These are phyloP conservation scores for Omphalotus olearius DNA, from an alignment of 1,284 basidiomycete genomes.

Conservation along the genomic window DNA sequence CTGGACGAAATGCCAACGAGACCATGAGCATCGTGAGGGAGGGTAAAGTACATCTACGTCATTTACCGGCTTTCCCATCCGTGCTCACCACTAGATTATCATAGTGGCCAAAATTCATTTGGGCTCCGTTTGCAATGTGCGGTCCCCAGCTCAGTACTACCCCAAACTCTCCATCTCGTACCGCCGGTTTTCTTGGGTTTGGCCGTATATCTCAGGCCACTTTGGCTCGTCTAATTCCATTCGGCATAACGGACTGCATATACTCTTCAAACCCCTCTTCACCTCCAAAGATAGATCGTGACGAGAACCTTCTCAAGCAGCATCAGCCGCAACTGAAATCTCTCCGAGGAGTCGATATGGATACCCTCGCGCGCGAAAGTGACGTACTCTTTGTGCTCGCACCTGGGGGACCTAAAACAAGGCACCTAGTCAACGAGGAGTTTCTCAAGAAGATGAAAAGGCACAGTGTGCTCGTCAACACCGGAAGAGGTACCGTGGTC, in stretches of 20 bases:
- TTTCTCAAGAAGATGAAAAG: constrained; percentile 86
- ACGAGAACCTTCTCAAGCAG: constrained; percentile 43
- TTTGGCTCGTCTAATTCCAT: constrained; percentile 72
- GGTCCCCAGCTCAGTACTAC: constrained; percentile 73
- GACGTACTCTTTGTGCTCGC: constrained; percentile 86
- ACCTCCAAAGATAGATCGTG: constrained; percentile 40
- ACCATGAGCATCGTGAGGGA: constrained; percentile 62
- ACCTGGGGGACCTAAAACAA: constrained; percentile 70
- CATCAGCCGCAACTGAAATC: constrained; percentile 37
- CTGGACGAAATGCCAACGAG: constrained; percentile 71
- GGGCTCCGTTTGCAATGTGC: constrained; percentile 80
- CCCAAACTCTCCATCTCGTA: constrained; percentile 49
- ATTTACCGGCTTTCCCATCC: not conserved
- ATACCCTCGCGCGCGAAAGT: constrained; percentile 66
- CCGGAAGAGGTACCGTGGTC: constrained; percentile 77
- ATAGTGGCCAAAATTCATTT: constrained; percentile 60
- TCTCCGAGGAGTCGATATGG: constrained; percentile 59
- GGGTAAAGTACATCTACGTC: constrained; percentile 50
- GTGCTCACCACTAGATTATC: not conserved
- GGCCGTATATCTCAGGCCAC: constrained; percentile 88
- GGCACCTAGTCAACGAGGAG: constrained; percentile 65
- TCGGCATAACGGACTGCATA: constrained; percentile 67
- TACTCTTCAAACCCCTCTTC: constrained; percentile 56
- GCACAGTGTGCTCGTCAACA: constrained; percentile 77
- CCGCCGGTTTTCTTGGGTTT: constrained; percentile 89